Evolutionary conservation across 2,329 filamentous ascomycete species (phyloP), one percentile per base, ranked within the genome.

Genomic region (Mycosphaerelloides madeirae): DNA sequence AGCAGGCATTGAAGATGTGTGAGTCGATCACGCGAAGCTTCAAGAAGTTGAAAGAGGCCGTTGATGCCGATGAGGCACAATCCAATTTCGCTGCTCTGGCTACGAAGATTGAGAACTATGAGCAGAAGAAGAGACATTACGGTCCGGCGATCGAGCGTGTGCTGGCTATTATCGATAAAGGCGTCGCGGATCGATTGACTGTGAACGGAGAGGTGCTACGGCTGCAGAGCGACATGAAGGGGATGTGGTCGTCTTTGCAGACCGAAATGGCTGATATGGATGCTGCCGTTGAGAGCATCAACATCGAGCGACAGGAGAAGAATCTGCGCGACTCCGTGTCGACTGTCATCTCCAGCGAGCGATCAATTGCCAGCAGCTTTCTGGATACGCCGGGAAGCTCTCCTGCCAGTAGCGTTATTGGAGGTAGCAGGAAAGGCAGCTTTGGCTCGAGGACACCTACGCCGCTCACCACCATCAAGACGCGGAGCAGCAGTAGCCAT

Each of bases 201-300:
- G 88, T 97, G 43, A 97, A 98, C 61, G 93, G 93, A 34, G 93
- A 97, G 67, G 93, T 97, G 50, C 68, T 97, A 20, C 81, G 89
- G 34, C 73, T 97, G 25, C 84, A 95, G 59, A 79, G 81, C 6
- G 90, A 97, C 58, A 85, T 96, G 71, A 83, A 88, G 59, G 75
- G 80, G n/a, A 83, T 84, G 57, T 94, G 90, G 80, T 79, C 84
- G 53, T 77, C 79, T 3, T 71, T 96, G 40, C 87, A 89, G 60
- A 75, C 77, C 12, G 80, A 86, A 50, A 91, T 93, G 71, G 77
- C 73, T 46, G 84, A 90, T 4, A 82, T 93, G 70, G 87, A 95
- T 63, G 62, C 75, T 6, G 70, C 79, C 13, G 64, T 97, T 25
- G 87, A 93, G 45, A 87, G 94, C 41, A 72, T 90, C 2, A 70